These are phyloP conservation scores for Fusarium paranaense DNA, from an alignment of 2,329 filamentous ascomycete species.

Conservation along the genomic window DNA sequence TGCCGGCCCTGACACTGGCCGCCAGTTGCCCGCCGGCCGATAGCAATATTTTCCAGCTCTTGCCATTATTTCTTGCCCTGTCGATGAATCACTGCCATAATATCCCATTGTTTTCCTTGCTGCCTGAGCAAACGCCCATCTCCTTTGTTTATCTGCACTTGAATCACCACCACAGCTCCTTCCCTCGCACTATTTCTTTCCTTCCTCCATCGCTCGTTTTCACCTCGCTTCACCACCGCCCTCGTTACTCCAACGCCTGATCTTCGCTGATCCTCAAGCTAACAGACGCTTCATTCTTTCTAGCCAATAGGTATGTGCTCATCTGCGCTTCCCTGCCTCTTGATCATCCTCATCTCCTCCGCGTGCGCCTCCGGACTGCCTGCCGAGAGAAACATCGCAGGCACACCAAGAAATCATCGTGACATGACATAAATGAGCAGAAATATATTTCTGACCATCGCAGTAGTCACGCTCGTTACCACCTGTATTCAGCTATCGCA, in stretches of 20 bases:
- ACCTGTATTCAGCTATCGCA: slow-evolving; percentile 5
- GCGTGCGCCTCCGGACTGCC: neutral
- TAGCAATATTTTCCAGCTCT: slow-evolving; percentile 8
- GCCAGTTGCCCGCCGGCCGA: slow-evolving; percentile 24
- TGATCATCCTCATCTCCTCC: neutral
- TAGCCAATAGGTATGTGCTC: slow-evolving; percentile 7
- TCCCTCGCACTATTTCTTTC: slow-evolving; percentile 18
- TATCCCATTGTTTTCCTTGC: neutral
- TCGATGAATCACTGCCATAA: slow-evolving; percentile 34
- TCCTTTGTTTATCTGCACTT: slow-evolving; percentile 22
- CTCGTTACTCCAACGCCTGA: slow-evolving; percentile 30
- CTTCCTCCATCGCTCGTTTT: slow-evolving; percentile 23
- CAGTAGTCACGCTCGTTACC: slow-evolving; percentile 35
- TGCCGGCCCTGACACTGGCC: slow-evolving; percentile 16
- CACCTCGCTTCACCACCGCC: slow-evolving; percentile 14
- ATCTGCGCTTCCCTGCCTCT: neutral
- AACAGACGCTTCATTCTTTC: slow-evolving; percentile 26
- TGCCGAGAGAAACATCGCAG: neutral
- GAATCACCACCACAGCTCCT: slow-evolving; percentile 14
- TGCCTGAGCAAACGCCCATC: neutral
- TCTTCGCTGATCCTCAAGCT: slow-evolving; percentile 15
- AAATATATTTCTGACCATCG: slow-evolving; percentile 11
- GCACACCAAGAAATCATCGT: neutral
- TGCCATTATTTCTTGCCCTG: slow-evolving; percentile 4
- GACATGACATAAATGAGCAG: neutral